These are phyloP conservation scores for Discostella stelligeroides DNA, from an alignment of 108 stramenopile genomes.

Conservation along the genomic window DNA sequence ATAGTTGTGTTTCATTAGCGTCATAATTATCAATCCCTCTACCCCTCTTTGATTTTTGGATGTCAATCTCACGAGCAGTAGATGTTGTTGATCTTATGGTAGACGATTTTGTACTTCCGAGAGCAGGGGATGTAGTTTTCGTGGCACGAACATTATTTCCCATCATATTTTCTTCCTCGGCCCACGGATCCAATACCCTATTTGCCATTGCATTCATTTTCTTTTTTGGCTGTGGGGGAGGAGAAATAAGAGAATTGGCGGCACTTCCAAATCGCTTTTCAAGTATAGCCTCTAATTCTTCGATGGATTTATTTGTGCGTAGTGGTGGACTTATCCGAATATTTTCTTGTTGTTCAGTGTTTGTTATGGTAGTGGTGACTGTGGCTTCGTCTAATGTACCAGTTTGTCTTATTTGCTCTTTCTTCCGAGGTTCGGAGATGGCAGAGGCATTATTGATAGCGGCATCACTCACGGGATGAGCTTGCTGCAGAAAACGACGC, in stretches of 20 bases:
- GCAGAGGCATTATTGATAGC: background rate
- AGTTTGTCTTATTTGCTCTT: slow-evolving; percentile 1
- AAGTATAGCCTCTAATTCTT: slow-evolving; percentile 74
- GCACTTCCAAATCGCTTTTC: slow-evolving; percentile 68
- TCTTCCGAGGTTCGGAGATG: background rate
- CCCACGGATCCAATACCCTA: slow-evolving; percentile 64
- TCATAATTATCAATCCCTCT: background rate
- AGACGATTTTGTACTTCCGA: too few species aligned
- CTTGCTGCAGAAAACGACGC: slow-evolving; percentile 42
- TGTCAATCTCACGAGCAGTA: too few species aligned
- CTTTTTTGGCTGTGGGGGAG: slow-evolving; percentile 27
- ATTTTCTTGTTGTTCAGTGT: background rate
- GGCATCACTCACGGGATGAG: slow-evolving; percentile 18
- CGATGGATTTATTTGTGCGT: slow-evolving; percentile 66
- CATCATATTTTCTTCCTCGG: slow-evolving; percentile 42
- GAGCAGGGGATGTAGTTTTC: background rate
- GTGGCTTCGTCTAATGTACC: background rate
- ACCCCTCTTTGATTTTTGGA: background rate
- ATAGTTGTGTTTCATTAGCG: too few species aligned
- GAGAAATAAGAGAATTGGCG: slow-evolving; percentile 5
- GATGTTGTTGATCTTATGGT: too few species aligned
- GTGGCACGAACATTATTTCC: background rate
- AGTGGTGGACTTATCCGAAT: slow-evolving; percentile 23
- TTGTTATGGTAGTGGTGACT: background rate
- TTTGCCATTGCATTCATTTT: slow-evolving; percentile 18